Base-by-base conservation (phyloP, 805 yeast genomes). In the Vanderwaltozyma polyspora region DNA sequence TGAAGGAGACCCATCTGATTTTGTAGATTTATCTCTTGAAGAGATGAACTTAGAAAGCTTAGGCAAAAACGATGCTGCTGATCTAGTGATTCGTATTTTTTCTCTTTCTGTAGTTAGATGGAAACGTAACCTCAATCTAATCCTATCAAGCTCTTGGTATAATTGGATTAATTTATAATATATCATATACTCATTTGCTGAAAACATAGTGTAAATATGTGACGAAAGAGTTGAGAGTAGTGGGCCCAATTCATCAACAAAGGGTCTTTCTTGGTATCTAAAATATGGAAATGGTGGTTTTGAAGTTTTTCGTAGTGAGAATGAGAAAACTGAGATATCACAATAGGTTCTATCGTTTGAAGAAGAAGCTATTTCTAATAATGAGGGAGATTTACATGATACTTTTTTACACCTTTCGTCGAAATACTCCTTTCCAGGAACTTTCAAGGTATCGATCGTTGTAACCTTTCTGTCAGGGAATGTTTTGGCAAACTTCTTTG, bases 131-230 rank as follows among this genome's bases (percentile, higher is more conserved):
- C 68, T 70, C 41, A 77, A 54, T 46, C 82, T 61, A 25, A 73
- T 63, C 36, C 74, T 74, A 44, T 78, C 78, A 41, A 81, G 57
- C 31, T 72, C 69, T 28, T 66, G 59, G 52, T 74, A 79, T 26
- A 78, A 61, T 11, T 52, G 56, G 2, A 67, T 58, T 42, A 81
- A 63, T 42, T 73, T 75, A 38, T 67, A 65, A 57, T 71, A 78
- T 29, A 78, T 63, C n/a, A 68, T 60, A 43, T 75, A 76, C 49
- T 80, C 83, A 28, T 82, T 80, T 43, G 73, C 70, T 0, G 87
- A 73, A 57, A 80, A 81, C 46, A 79, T 63, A 0, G 83, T 73
- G 55, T 70, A 80, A 32, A 79, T 70, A 44, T 79, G 82, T 7
- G 79, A 67, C 11, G 74, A 65, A 34, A 81, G 58, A 30, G 76